Conservation (phyloP, 352 stramenopile species). For the Pythium rishiriense region DNA sequence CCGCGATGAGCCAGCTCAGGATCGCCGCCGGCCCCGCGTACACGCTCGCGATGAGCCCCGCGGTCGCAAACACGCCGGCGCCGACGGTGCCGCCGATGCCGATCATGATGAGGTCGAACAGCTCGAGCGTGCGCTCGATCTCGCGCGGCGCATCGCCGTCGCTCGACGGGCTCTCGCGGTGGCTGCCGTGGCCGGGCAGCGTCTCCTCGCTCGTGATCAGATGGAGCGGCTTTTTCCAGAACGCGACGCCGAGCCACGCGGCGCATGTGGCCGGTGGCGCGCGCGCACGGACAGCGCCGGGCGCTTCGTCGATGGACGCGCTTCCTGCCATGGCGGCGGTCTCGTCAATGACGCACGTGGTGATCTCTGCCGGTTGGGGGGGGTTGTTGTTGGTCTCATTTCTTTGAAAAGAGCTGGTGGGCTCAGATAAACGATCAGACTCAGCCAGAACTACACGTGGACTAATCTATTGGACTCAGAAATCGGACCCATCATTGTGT, state of each 20-base stretch:
- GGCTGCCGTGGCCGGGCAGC: slow-evolving; percentile 11
- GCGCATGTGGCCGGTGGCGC: slow-evolving; percentile 13
- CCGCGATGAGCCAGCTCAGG: slow-evolving; percentile 85
- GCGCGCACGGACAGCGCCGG: slow-evolving; percentile 1
- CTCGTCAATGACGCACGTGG: neutral
- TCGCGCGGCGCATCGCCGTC: slow-evolving; percentile 29
- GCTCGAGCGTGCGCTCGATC: slow-evolving; percentile 64
- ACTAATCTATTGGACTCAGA: too few species aligned
- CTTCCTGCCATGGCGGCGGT: too few species aligned
- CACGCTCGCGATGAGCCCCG: slow-evolving; percentile 60
- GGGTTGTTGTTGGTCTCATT: neutral
- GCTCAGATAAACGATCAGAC: too few species aligned
- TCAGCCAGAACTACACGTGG: too few species aligned
- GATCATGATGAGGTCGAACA: slow-evolving; percentile 93
- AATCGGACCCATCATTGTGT: neutral
- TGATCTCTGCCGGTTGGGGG: too few species aligned
- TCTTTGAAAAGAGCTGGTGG: too few species aligned
- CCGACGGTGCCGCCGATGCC: slow-evolving; percentile 94
- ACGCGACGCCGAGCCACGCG: slow-evolving; percentile 53
- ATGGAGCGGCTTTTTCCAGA: slow-evolving; percentile 75
- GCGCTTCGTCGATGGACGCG: neutral
- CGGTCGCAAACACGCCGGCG: slow-evolving; percentile 91
- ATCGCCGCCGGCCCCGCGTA: slow-evolving; percentile 78
- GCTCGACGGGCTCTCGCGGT: slow-evolving; percentile 22
- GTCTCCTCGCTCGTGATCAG: slow-evolving; percentile 30